Percentiles rank a stretch among this genome's conserved stretches.
phyloP scores from a whole-genome alignment of 805 yeast species.

The Saccharomycopsis fermentans region DNA sequence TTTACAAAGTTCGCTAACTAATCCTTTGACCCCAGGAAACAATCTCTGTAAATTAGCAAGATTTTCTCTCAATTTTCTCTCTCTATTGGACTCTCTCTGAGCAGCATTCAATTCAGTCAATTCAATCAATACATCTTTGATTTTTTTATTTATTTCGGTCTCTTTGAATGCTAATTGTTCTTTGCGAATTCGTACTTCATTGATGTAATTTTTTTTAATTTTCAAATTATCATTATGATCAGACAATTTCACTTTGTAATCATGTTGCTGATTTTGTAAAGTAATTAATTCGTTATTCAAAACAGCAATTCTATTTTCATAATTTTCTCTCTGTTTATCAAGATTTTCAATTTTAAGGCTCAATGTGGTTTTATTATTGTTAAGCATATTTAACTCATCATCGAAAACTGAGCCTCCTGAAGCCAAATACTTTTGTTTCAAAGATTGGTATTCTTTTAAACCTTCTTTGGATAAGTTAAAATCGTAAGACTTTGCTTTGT shows the following conservation, averaged over 20 bases:
- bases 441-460: constrained; percentile 43
- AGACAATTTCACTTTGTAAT: constrained; percentile 5
- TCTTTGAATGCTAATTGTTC: constrained; percentile 38
- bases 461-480: constrained; percentile 40
- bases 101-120: constrained; percentile 67
- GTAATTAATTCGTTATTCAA: constrained; percentile 29
- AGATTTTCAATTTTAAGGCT: constrained; percentile 29
- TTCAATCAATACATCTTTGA: constrained; percentile 48
- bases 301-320: constrained; percentile 26
- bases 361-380: constrained; percentile 36
- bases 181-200: constrained; percentile 30
- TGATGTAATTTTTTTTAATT: constrained; percentile 33
- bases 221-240: constrained; percentile 27
- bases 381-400: constrained; percentile 34
- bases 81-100: constrained; percentile 66
- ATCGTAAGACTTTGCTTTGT: constrained; percentile 25
- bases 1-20: constrained; percentile 67
- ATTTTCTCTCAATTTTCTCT: constrained; percentile 61
- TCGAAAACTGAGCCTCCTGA: constrained; percentile 49
- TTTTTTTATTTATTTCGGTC: constrained; percentile 48
- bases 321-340: constrained; percentile 28
- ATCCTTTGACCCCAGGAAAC: constrained; percentile 80
- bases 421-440: constrained; percentile 48
- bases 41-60: constrained; percentile 56
- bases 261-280: constrained; percentile 33